These are phyloP conservation scores for Auriscalpium microsporum DNA, from an alignment of 768 basidiomycete species.

Conservation along the genomic window DNA sequence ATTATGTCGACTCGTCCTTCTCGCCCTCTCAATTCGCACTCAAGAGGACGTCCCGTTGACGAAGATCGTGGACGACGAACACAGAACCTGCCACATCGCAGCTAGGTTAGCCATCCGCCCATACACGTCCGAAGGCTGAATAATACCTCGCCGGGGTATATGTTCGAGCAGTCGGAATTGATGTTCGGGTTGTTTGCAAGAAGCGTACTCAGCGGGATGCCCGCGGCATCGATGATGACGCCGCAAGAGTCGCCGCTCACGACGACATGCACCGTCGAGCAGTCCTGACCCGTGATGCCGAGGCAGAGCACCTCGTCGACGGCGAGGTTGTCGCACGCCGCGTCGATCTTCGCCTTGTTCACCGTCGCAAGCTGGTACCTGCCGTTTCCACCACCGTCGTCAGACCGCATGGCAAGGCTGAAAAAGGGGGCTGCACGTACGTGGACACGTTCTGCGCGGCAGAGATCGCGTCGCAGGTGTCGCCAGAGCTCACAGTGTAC, in stretches of 20 bases:
- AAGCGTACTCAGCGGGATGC: constrained; percentile 47
- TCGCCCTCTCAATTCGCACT: too few species aligned
- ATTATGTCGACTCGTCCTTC: too few species aligned
- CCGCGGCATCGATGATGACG: constrained; percentile 28
- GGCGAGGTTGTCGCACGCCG: constrained; percentile 48
- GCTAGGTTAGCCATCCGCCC: neutral
- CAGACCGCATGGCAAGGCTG: neutral
- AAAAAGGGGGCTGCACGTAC: constrained; percentile 29
- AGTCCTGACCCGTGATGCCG: constrained; percentile 52
- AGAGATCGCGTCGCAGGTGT: constrained; percentile 65
- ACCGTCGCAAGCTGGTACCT: constrained; percentile 70
- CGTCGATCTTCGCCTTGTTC: constrained; percentile 45
- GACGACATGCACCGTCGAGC: constrained; percentile 52
- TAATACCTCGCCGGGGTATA: constrained; percentile 67
- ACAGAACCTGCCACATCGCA: neutral
- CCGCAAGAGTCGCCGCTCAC: constrained; percentile 49
- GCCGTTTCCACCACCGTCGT: neutral
- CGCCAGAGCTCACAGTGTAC: constrained; percentile 47
- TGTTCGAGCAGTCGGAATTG: constrained; percentile 44
- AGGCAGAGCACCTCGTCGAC: constrained; percentile 51
- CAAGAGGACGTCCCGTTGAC: neutral
- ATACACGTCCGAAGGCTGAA: neutral
- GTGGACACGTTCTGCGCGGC: constrained; percentile 51
- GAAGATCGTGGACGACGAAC: neutral
- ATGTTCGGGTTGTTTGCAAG: constrained; percentile 71